Conservation (phyloP, 441 rosid species). For the Mallotus japonicus region DNA sequence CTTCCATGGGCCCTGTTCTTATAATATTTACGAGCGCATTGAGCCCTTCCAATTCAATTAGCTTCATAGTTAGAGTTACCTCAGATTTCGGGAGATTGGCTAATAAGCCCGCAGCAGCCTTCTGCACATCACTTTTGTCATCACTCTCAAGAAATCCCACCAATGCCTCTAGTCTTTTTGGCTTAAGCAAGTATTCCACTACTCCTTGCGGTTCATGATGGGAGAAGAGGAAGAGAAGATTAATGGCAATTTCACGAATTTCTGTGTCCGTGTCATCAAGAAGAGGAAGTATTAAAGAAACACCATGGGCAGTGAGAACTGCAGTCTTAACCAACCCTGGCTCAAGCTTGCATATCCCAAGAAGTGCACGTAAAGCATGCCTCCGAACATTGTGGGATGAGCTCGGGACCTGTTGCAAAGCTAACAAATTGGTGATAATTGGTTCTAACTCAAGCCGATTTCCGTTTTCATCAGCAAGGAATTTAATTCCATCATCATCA, state of each 20-base stretch:
- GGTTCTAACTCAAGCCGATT: conserved; percentile 44
- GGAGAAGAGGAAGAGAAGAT: conserved; percentile 59
- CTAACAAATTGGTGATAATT: conserved; percentile 44
- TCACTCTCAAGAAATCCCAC: conserved; percentile 63
- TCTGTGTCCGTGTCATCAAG: conserved; percentile 51
- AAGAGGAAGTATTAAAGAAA: conserved; percentile 52
- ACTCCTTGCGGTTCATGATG: conserved; percentile 54
- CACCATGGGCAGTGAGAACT: conserved; percentile 47
- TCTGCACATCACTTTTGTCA: conserved; percentile 48
- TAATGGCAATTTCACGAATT: conserved; percentile 54
- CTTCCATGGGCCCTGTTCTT: conserved; percentile 48
- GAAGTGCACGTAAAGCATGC: conserved; percentile 50
- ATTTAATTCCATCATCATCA: conserved; percentile 46
- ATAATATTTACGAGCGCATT: conserved; percentile 42
- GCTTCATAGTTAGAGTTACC: conserved; percentile 39
- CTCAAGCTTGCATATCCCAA: conserved; percentile 51
- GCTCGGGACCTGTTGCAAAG: conserved; percentile 36
- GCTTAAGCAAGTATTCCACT: conserved; percentile 57
- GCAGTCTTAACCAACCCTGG: conserved; percentile 55
- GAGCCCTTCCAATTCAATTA: conserved; percentile 47
- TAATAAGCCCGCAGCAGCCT: conserved; percentile 66
- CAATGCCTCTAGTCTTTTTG: conserved; percentile 58
- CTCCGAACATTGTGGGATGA: conserved; percentile 36
- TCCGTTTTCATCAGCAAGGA: conserved; percentile 48
- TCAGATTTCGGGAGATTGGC: conserved; percentile 72